phyloP scores from a whole-genome alignment of 179 eudicot species.

The Beta macrorhiza region DNA sequence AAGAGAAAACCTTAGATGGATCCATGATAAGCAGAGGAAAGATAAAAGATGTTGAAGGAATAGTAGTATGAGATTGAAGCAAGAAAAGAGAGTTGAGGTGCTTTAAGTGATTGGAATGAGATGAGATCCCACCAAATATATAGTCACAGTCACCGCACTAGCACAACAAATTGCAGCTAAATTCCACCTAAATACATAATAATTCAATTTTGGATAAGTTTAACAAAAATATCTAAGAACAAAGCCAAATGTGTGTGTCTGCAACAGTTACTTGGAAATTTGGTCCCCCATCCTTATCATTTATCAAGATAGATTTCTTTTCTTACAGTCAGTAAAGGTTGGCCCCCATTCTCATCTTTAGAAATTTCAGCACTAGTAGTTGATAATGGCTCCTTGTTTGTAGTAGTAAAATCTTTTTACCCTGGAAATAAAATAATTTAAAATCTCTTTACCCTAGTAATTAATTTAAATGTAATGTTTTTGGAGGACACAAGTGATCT shows the following conservation, averaged over 20 bases:
- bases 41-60: too few relatives aligned
- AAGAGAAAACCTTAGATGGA: slow-evolving; percentile 52
- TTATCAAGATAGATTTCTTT: not conserved
- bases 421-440: too few relatives aligned
- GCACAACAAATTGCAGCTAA: slow-evolving; percentile 1
- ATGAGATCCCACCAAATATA: slow-evolving; percentile 11
- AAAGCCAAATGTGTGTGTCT: not conserved
- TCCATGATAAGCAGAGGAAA: slow-evolving; percentile 40
- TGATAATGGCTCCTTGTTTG: too few relatives aligned
- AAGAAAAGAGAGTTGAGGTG: not conserved
- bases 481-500: too few relatives aligned
- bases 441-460: too few relatives aligned
- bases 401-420: too few relatives aligned
- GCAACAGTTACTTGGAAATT: not conserved
- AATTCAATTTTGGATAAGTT: slow-evolving; percentile 24
- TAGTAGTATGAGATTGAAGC: not conserved
- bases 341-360: not conserved
- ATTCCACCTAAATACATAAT: slow-evolving; percentile 17
- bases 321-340: not conserved
- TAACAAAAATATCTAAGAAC: not conserved
- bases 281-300: not conserved
- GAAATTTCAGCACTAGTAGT: too few relatives aligned
- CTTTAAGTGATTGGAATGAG: slow-evolving; percentile 2
- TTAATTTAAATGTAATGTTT: too few relatives aligned
- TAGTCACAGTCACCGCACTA: slow-evolving; percentile 21